phyloP scores from a whole-genome alignment of 257 asterid genomes.

The Scutellaria baicalensis region DNA sequence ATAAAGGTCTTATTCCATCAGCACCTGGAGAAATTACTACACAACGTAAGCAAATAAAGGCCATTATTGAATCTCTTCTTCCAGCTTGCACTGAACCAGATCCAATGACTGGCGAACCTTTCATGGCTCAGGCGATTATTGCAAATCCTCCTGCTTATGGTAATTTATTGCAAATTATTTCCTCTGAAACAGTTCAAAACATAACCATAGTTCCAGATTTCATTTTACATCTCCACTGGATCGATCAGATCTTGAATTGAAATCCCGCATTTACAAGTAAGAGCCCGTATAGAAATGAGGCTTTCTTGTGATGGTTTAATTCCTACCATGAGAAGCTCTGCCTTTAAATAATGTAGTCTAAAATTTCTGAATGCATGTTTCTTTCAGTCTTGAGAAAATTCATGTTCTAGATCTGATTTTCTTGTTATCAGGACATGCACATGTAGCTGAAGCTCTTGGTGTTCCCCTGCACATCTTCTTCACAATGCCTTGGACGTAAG shows the following conservation, averaged over 20 bases:
- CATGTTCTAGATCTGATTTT: background rate
- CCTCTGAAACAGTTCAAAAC: background rate
- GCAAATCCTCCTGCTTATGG: slow-evolving; percentile 99
- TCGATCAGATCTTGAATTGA: background rate
- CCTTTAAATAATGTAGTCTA: background rate
- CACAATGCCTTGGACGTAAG: slow-evolving; percentile 99
- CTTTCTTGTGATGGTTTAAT: background rate
- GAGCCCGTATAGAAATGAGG: background rate
- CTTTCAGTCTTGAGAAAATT: background rate
- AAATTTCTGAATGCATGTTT: background rate
- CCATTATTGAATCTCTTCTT: slow-evolving; percentile 89
- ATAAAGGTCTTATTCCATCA: slow-evolving; percentile 94
- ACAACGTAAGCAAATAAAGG: slow-evolving; percentile 85
- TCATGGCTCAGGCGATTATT: slow-evolving; percentile 95
- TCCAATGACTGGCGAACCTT: slow-evolving; percentile 64
- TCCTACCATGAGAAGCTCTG: background rate
- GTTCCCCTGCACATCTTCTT: slow-evolving; percentile 97
- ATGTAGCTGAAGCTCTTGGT: slow-evolving; percentile 96
- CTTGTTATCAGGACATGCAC: slow-evolving; percentile 76
- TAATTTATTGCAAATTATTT: slow-evolving; percentile 32
- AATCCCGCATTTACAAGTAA: background rate
- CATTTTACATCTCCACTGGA: background rate
- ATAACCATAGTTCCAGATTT: background rate
- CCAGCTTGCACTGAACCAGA: slow-evolving; percentile 98
- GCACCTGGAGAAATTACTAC: slow-evolving; percentile 72